phyloP scores from a whole-genome alignment of 176 grass and related monocot genomes.

The Hyparrhenia diplandra region DNA sequence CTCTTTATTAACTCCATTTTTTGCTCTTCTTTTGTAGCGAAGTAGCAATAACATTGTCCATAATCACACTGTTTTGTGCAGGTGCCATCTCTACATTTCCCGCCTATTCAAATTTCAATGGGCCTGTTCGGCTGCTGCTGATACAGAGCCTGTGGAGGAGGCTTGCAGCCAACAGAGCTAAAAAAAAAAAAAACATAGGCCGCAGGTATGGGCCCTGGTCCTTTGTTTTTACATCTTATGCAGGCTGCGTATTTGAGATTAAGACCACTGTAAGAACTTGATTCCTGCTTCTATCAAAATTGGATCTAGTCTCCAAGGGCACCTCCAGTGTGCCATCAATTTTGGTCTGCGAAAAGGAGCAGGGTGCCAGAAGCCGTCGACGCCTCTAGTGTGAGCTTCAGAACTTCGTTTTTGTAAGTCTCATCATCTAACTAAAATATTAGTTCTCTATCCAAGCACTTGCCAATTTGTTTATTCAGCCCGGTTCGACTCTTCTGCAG shows the following conservation, averaged over 20 bases:
- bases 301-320: background rate
- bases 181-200: no score
- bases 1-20: background rate
- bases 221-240: background rate
- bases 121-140: background rate
- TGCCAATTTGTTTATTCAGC: no score
- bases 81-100: background rate
- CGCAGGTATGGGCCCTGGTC: background rate
- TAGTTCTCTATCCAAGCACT: no score
- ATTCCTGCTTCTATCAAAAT: background rate
- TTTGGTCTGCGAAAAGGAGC: no score
- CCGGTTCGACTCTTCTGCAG: no score
- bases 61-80: background rate
- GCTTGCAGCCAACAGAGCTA: background rate
- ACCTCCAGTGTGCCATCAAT: no score
- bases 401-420: no score
- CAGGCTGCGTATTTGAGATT: background rate
- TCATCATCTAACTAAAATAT: no score
- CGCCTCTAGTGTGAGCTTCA: no score
- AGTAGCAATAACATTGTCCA: background rate
- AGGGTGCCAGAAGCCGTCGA: no score
- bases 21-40: background rate
- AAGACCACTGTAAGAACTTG: background rate
- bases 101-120: background rate
- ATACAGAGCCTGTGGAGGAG: background rate